These are phyloP conservation scores for Drosera spatulata DNA, from an alignment of 179 eudicot species.

Conservation along the genomic window DNA sequence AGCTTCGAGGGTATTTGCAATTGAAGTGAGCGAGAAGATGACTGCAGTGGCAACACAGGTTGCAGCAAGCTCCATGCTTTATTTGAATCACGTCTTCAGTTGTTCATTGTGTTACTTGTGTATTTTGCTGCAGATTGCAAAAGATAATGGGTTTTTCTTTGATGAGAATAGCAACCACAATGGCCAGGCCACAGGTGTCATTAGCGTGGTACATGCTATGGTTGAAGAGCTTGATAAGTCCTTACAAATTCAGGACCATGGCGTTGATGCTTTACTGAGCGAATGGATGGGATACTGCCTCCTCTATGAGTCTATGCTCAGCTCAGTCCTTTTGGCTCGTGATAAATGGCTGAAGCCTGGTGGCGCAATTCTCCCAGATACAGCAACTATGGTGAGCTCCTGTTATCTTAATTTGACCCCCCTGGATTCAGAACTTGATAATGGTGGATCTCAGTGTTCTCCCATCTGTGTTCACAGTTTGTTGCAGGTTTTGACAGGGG, in stretches of 20 bases:
- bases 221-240: conserved; percentile 70
- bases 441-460: conserved; percentile 7
- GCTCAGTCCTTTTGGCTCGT: conserved; percentile 80
- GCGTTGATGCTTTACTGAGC: conserved; percentile 80
- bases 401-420: background rate
- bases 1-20: conserved; percentile 83
- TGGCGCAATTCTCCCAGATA: conserved; percentile 89
- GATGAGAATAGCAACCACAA: conserved; percentile 16
- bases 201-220: conserved; percentile 80
- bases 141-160: conserved; percentile 50
- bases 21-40: conserved; percentile 95
- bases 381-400: conserved; percentile 78
- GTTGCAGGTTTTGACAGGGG: conserved; percentile 94
- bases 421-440: conserved; percentile 2
- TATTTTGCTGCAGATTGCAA: conserved; percentile 49
- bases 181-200: conserved; percentile 26
- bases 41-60: conserved; percentile 82
- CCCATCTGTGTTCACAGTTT: conserved; percentile 33
- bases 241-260: conserved; percentile 44
- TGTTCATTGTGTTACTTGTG: no score
- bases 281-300: conserved; percentile 99
- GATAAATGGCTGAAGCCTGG: conserved; percentile 97
- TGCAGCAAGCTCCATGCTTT: background rate
- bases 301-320: conserved; percentile 91
- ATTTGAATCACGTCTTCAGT: background rate